These are phyloP conservation scores for Colletotrichum sp. DNA, from an alignment of 2,329 filamentous ascomycete genomes.

Conservation along the genomic window DNA sequence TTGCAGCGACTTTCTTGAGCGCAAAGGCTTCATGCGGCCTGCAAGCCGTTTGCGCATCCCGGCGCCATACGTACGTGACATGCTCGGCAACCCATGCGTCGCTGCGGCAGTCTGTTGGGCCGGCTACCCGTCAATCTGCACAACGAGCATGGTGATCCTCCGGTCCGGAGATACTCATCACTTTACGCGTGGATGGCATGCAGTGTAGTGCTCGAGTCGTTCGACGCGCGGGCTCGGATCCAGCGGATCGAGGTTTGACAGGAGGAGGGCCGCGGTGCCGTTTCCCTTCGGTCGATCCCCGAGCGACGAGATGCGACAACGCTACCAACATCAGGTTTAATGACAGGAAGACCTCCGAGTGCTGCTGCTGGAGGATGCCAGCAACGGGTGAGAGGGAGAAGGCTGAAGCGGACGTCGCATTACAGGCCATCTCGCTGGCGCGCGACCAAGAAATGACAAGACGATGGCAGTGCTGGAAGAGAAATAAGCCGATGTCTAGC, in stretches of 20 bases:
- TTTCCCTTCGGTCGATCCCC: not conserved
- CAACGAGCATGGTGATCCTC: not conserved
- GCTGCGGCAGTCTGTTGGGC: not conserved
- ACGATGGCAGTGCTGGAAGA: slow-evolving; percentile 19
- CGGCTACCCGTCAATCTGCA: not conserved
- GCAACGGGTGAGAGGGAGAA: not conserved
- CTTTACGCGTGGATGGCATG: not conserved
- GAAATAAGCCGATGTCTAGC: slow-evolving; percentile 5
- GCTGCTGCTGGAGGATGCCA: not conserved
- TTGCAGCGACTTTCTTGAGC: not conserved
- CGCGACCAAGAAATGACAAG: not conserved
- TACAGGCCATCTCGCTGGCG: not conserved
- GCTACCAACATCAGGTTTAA: not conserved
- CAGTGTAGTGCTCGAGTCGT: not conserved
- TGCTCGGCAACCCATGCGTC: not conserved
- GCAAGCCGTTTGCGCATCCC: not conserved
- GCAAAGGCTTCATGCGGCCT: not conserved
- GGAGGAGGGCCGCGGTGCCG: not conserved
- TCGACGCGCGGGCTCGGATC: not conserved
- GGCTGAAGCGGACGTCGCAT: not conserved
- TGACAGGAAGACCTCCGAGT: not conserved
- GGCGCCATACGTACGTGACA: not conserved
- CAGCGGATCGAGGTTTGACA: not conserved
- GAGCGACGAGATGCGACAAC: not conserved
- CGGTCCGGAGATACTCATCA: not conserved